Evolutionary conservation across 2,329 filamentous ascomycete species (phyloP).

Genomic region (Exophiala dermatitidis): DNA sequence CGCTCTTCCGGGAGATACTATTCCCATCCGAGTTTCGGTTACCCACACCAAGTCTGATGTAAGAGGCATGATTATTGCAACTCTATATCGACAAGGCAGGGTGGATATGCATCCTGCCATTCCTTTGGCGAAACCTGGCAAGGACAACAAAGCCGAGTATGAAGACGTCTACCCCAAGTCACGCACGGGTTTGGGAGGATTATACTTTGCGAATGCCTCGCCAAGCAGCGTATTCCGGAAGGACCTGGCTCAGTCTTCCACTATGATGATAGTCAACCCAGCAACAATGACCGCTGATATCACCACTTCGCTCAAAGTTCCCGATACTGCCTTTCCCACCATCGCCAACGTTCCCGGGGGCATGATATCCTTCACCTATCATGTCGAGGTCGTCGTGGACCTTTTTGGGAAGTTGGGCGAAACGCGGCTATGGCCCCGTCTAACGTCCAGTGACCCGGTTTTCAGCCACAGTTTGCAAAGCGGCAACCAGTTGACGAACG

Average conservation of each 20-base stretch:
- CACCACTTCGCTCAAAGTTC: constrained; percentile 75
- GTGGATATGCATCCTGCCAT: constrained; percentile 71
- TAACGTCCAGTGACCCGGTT: constrained; percentile 34
- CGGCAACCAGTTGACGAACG: constrained; percentile 35
- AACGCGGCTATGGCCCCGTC: constrained; percentile 55
- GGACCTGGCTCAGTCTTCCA: constrained; percentile 81
- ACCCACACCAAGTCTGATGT: constrained; percentile 75
- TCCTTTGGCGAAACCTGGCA: constrained; percentile 50
- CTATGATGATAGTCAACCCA: constrained; percentile 82
- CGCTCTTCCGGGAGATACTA: constrained; percentile 73
- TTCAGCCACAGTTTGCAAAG: constrained; percentile 35
- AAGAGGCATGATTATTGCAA: constrained; percentile 89
- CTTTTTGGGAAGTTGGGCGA: constrained; percentile 80
- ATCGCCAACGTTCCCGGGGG: constrained; percentile 82
- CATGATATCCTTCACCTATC: constrained; percentile 93
- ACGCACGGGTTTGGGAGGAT: constrained; percentile 73
- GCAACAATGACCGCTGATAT: constrained; percentile 68
- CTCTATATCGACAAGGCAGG: constrained; percentile 80
- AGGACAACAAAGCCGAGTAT: constrained; percentile 62
- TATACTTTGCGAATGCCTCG: constrained; percentile 78
- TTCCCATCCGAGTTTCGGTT: constrained; percentile 72
- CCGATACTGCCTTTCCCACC: constrained; percentile 85
- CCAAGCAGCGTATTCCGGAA: constrained; percentile 93
- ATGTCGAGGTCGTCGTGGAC: constrained; percentile 86
- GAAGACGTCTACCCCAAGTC: constrained; percentile 85